Percentiles rank a stretch among this genome's conserved stretches.
phyloP scores from a whole-genome alignment of 495 filamentous ascomycete species.

The Xylaria sp. region DNA sequence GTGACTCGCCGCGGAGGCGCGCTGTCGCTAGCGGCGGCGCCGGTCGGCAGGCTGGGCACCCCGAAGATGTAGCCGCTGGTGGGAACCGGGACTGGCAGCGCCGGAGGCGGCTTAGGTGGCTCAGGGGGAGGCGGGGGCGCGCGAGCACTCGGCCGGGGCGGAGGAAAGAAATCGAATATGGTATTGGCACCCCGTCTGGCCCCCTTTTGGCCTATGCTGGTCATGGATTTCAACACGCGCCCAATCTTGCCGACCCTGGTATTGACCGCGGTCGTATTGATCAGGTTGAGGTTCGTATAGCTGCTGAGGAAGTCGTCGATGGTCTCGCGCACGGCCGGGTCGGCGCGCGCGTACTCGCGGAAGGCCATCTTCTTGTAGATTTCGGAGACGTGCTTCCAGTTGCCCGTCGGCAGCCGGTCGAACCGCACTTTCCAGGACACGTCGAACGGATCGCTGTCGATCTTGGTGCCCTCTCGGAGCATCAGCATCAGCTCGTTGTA shows the following conservation, averaged over 20 bases:
- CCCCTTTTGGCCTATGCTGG: background rate
- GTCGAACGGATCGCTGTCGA: slow-evolving; percentile 23
- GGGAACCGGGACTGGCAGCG: background rate
- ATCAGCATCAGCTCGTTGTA: background rate
- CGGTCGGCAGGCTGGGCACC: background rate
- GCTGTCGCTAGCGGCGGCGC: background rate
- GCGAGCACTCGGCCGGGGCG: background rate
- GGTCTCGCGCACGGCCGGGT: slow-evolving; percentile 29
- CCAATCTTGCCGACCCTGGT: background rate
- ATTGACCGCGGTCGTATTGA: background rate
- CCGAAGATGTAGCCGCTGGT: background rate
- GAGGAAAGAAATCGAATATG: background rate
- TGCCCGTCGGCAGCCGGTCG: slow-evolving; percentile 30
- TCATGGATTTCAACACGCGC: background rate
- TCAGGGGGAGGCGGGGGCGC: background rate
- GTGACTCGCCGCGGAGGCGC: background rate
- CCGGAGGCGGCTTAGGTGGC: background rate
- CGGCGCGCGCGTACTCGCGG: slow-evolving; percentile 23
- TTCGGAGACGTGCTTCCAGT: slow-evolving; percentile 29
- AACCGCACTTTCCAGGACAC: slow-evolving; percentile 27
- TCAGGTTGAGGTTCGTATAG: background rate
- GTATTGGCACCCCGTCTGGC: background rate
- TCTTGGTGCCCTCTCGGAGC: background rate
- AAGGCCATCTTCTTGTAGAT: slow-evolving; percentile 22
- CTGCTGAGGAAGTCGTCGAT: slow-evolving; percentile 31